Base-by-base conservation (phyloP, 768 basidiomycete species). In the Brasilioporus rufonigricans region DNA sequence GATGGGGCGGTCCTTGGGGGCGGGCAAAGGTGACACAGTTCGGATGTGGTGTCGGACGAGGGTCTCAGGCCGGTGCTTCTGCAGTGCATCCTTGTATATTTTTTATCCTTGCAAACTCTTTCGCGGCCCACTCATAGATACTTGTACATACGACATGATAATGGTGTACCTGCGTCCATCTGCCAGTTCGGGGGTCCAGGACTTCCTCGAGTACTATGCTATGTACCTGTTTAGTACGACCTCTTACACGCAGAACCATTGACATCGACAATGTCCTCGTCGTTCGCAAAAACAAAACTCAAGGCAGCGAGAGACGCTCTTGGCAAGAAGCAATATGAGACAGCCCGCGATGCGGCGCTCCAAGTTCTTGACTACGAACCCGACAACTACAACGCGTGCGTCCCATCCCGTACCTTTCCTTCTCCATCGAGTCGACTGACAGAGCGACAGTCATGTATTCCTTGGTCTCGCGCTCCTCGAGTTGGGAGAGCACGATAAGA, bases 371-470 rank as follows among this genome's bases (percentile, higher is more conserved):
- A 86, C 35, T 85, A 83, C 59, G 94, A 97, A 53, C 79, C 86
- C 1, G 80, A 83, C 40, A 93, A 93, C 64, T 96, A 96, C 66
- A 85, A 89, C 64, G 94, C 91, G 93, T 95, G 68, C 64, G 87
- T 79, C 44, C 19, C 27, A 40, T n/a, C 40, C 44, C 7, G 4
- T 21, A 32, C 33, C 57, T 21, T 48, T 32, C 41, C 26, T n/a
- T 18, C 36, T 33, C 18, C 19, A n/a, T 27, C 10, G 38, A 46
- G 21, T 47, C 27, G 29, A 40, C 55, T 50, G 33, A 64, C 35
- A 21, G 47, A 39, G 40, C 16, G 18, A 29, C 67, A 98, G 95
- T 5, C 82, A 89, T 67, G 88, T 97, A 23, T 97, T 94, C 66
- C 79, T 91, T 26, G 94, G 86, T 3, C 73, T 97, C 12, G 85